These are phyloP conservation scores for Xylariaceae sp. DNA, from an alignment of 2,329 filamentous ascomycete species.

Conservation along the genomic window DNA sequence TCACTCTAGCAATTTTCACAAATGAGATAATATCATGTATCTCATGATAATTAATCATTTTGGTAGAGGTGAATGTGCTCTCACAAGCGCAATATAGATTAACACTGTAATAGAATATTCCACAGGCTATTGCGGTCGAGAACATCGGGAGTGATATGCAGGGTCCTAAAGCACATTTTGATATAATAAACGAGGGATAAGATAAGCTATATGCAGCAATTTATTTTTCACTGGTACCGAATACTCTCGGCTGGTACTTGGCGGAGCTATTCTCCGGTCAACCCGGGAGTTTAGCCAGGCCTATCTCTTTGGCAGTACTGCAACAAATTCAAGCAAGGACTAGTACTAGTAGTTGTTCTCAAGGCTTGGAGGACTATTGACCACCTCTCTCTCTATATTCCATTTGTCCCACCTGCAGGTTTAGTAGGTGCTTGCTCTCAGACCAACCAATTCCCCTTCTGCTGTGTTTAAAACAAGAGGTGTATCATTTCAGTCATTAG, in stretches of 20 bases:
- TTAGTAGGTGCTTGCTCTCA: slow-evolving; percentile 1
- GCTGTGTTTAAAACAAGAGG: no score
- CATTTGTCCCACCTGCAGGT: neutral
- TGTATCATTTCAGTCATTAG: no score
- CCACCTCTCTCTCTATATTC: slow-evolving; percentile 6
- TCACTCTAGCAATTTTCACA: no score
- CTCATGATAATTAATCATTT: no score
- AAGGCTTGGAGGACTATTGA: slow-evolving; percentile 3
- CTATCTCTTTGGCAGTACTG: slow-evolving; percentile 1
- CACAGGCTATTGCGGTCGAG: neutral
- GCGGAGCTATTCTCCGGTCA: slow-evolving; percentile 35
- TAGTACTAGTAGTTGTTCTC: slow-evolving; percentile 19
- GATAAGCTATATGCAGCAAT: slow-evolving; percentile 24
- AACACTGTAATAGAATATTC: slow-evolving; percentile 1
- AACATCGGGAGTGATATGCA: slow-evolving; percentile 19
- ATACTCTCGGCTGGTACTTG: slow-evolving; percentile 28
- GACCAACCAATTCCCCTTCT: slow-evolving; percentile 5
- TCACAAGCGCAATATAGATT: slow-evolving; percentile 12
- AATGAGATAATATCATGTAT: no score
- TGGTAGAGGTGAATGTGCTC: no score
- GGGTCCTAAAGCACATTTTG: slow-evolving; percentile 28
- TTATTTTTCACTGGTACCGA: slow-evolving; percentile 35
- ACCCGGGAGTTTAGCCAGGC: slow-evolving; percentile 37
- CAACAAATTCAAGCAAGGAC: slow-evolving; percentile 3
- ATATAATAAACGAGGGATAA: slow-evolving; percentile 10